Evolutionary conservation across 2,329 filamentous ascomycete genomes (phyloP).

Genomic region (Teratosphaeria nubilosa): DNA sequence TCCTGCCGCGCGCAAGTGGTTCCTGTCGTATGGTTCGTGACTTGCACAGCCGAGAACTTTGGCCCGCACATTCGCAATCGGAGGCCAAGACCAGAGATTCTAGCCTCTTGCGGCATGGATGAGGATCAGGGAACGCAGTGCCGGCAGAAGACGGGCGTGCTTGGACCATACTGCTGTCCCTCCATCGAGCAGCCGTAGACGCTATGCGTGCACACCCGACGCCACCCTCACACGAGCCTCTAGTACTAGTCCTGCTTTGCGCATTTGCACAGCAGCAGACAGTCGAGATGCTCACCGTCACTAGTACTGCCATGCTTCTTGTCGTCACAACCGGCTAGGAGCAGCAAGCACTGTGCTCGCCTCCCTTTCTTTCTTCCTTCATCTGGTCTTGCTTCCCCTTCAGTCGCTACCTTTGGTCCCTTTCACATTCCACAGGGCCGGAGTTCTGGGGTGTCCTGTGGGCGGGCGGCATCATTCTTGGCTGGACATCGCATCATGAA

Average conservation of each 20-base stretch:
- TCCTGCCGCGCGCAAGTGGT: not conserved
- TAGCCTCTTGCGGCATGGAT: not conserved
- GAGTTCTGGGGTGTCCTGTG: not conserved
- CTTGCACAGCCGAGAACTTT: not conserved
- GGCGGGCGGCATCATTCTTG: not conserved
- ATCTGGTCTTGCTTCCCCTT: not conserved
- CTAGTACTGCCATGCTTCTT: not conserved
- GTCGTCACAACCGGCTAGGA: not conserved
- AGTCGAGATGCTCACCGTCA: constrained; percentile 1
- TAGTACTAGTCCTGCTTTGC: not conserved
- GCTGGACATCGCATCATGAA: not conserved
- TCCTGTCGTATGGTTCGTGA: not conserved
- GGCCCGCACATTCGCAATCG: not conserved
- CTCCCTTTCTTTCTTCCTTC: not conserved
- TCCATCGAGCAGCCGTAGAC: not conserved
- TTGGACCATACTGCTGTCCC: not conserved
- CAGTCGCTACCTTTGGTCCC: not conserved
- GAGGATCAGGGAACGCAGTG: not conserved
- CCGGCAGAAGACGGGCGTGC: not conserved
- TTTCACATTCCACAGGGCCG: not conserved
- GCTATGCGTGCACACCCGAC: not conserved
- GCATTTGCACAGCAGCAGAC: not conserved
- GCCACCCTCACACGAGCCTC: not conserved
- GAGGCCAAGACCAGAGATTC: not conserved
- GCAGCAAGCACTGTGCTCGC: not conserved